Base-by-base conservation (phyloP, 2,329 filamentous ascomycete species). In the Talaromyces sp. region DNA sequence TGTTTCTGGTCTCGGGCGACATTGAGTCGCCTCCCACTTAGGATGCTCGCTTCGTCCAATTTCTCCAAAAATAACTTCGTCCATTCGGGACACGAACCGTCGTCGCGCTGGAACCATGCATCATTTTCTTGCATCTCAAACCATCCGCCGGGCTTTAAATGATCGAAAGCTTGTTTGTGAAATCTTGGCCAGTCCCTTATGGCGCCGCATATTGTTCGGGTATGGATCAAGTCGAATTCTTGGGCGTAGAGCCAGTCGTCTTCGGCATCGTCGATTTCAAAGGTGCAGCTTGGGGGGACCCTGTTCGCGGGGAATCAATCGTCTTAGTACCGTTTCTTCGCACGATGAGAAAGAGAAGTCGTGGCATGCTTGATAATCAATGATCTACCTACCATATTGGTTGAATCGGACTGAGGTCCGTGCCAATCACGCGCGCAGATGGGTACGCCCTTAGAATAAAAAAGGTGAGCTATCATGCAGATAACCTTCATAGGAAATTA, bases 61-160 rank as follows among this genome's bases (percentile, higher is more conserved):
- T 81, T 70, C 19, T 81, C 81, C n/a, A 80, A 73, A 39, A 74
- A 77, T 9, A 71, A 68, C 43, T 68, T 60, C 2, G 67, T 68
- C 67, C 70, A 70, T 49, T 67, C 49, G 13, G 74, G 72, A 60
- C 77, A 71, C 49, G 64, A 62, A 61, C 72, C 76, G 64, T 83
- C 80, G 41, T 77, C 74, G 41, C 76, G 78, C 64, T 75, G 75
- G 37, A 78, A 78, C 13, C 74, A 73, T 1, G 81, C 71, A 43
- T 79, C 75, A 65, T 80, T 80, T 65, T 84, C 82, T 68, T 84
- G 80, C 60, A 81, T 73, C 66, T 84, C 82, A 25, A 84, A 68
- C 70, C 78, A 85, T 43, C 82, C 82, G 6, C 82, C 82, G 0
- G 81, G 81, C 62, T 77, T 78, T 27, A 84, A 75, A 71, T 79